These are phyloP conservation scores for Suillus spraguei DNA, from an alignment of 768 basidiomycete species.

Conservation along the genomic window DNA sequence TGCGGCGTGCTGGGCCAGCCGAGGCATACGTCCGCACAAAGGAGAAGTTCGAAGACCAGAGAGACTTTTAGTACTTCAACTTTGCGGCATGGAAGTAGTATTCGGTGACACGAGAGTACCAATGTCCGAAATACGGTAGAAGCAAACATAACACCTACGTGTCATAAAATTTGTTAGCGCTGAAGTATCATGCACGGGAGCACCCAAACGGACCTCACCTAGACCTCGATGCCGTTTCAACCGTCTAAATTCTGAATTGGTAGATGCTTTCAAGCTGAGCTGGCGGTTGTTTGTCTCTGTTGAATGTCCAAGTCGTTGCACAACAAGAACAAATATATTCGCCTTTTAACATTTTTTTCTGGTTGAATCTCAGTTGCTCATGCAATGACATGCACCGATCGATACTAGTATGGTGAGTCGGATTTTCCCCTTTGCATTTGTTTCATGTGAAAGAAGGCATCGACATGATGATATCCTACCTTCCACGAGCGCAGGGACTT, in stretches of 20 bases:
- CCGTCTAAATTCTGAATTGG: neutral
- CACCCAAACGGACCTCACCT: neutral
- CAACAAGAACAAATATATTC: slow-evolving; percentile 25
- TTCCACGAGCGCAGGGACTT: slow-evolving; percentile 34
- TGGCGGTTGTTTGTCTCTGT: slow-evolving; percentile 33
- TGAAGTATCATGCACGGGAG: too few species aligned
- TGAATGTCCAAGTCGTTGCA: slow-evolving; percentile 23
- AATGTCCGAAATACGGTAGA: slow-evolving; percentile 7
- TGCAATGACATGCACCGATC: neutral
- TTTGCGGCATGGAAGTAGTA: slow-evolving; percentile 12
- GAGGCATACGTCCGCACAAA: slow-evolving; percentile 6
- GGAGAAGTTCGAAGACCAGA: slow-evolving; percentile 7
- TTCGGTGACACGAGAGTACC: slow-evolving; percentile 11
- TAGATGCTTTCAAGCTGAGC: neutral
- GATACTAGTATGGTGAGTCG: slow-evolving; percentile 15
- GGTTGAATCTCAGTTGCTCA: neutral
- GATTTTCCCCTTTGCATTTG: neutral
- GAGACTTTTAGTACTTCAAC: neutral
- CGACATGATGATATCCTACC: slow-evolving; percentile 35
- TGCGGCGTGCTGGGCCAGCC: slow-evolving; percentile 8
- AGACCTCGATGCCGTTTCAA: neutral
- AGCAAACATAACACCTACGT: neutral
- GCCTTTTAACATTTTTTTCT: slow-evolving; percentile 5
- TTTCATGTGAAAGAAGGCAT: neutral
- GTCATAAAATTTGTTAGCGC: neutral